phyloP scores from a whole-genome alignment of 495 filamentous ascomycete species.

The Parathielavia appendiculata region DNA sequence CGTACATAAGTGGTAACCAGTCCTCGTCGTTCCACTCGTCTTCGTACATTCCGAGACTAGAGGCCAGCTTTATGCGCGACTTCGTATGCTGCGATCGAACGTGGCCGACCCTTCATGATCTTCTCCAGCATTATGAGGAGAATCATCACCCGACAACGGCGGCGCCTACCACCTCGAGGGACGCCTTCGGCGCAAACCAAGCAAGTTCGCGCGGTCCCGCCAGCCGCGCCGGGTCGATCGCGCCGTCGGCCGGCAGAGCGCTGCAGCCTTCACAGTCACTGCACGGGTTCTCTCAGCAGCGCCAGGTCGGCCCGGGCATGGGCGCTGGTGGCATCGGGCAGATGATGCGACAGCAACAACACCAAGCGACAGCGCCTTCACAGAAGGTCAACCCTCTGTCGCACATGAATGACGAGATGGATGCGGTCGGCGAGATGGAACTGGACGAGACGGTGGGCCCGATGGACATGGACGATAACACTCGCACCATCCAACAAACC shows the following conservation, averaged over 20 bases:
- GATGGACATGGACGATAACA: slow-evolving; percentile 54
- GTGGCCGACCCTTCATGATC: slow-evolving; percentile 84
- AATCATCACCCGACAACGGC: slow-evolving; percentile 55
- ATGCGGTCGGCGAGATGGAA: slow-evolving; percentile 92
- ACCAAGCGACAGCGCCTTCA: slow-evolving; percentile 27
- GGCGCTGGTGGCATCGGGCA: slow-evolving; percentile 39
- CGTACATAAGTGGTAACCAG: slow-evolving; percentile 74
- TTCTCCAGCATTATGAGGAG: slow-evolving; percentile 95
- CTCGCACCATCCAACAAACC: slow-evolving; percentile 58
- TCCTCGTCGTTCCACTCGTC: slow-evolving; percentile 96
- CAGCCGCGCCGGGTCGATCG: slow-evolving; percentile 26
- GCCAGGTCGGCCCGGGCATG: slow-evolving; percentile 32
- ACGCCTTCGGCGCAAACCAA: slow-evolving; percentile 23
- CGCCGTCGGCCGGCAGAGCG: slow-evolving; percentile 19
- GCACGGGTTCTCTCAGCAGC: slow-evolving; percentile 38
- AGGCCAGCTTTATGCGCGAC: slow-evolving; percentile 94
- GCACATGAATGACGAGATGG: slow-evolving; percentile 63
- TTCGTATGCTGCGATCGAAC: slow-evolving; percentile 88
- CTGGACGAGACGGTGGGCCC: slow-evolving; percentile 77
- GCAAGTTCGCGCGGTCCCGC: slow-evolving; percentile 20
- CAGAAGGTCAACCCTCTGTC: slow-evolving; percentile 34
- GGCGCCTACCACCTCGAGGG: slow-evolving; percentile 27
- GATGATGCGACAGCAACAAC: slow-evolving; percentile 46
- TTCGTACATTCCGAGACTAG: slow-evolving; percentile 94
- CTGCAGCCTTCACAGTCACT: slow-evolving; percentile 28